Conservation (phyloP, 768 basidiomycete genomes). For the Austroboletus eburneus region DNA sequence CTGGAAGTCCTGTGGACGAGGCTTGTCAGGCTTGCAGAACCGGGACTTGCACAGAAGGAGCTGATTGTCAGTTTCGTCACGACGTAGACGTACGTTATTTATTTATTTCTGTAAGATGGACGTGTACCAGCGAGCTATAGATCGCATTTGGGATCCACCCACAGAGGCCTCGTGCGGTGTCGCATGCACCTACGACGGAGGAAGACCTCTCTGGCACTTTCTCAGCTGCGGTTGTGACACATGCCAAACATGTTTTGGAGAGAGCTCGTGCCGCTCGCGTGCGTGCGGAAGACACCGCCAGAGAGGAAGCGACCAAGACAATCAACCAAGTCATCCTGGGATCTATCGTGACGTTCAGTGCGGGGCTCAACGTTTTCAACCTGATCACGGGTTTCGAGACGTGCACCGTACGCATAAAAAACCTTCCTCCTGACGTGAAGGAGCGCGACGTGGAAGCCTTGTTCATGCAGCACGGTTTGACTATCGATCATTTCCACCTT, state of each 20-base stretch:
- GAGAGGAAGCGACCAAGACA: constrained; percentile 40
- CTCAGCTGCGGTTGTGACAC: not conserved
- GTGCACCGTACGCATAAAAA: constrained; percentile 42
- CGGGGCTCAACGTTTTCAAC: constrained; percentile 44
- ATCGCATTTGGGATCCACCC: not conserved
- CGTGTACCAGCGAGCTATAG: not conserved
- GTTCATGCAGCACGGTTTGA: constrained; percentile 41
- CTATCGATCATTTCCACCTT: constrained; percentile 32
- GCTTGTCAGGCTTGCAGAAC: constrained; percentile 34
- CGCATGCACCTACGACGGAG: too few species aligned
- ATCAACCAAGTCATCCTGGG: constrained; percentile 43
- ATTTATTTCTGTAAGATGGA: not conserved
- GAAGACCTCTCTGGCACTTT: too few species aligned
- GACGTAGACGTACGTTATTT: constrained; percentile 29
- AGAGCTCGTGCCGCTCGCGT: constrained; percentile 13
- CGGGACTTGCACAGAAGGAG: constrained; percentile 35
- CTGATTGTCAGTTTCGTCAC: constrained; percentile 35
- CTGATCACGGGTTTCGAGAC: constrained; percentile 51
- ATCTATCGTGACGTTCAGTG: constrained; percentile 45
- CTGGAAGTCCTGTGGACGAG: constrained; percentile 18
- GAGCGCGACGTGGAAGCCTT: constrained; percentile 39
- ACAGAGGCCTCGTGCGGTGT: not conserved
- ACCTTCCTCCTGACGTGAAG: constrained; percentile 40
- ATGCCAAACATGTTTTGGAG: constrained; percentile 1
- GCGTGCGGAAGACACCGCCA: constrained; percentile 10